A percentile compares a stretch with the other conserved stretches of the same genome.
Evolutionary conservation across 176 grass and related monocot genomes (phyloP).

Genomic region (Puccinellia tenuiflora): DNA sequence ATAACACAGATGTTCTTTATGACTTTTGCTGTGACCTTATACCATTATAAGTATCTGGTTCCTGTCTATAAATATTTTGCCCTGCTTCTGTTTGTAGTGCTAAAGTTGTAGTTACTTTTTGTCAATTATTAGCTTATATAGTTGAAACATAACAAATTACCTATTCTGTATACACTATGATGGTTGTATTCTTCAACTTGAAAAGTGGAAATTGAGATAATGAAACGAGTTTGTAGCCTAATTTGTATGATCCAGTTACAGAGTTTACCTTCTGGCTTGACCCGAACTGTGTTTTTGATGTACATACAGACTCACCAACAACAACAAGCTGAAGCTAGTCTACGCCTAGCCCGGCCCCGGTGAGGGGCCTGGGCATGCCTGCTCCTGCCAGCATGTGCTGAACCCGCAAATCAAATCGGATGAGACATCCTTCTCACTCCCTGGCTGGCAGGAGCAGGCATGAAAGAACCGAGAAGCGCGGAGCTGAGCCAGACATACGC

Average conservation of each 20-base stretch:
- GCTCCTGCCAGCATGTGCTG: conserved; percentile 48
- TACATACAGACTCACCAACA: conserved; percentile 70
- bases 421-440: not conserved
- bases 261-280: not conserved
- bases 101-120: no score
- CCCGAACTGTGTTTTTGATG: not conserved
- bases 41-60: not conserved
- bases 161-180: not conserved
- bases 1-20: not conserved
- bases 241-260: not conserved
- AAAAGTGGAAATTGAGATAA: not conserved
- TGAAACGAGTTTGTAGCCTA: not conserved
- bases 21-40: not conserved
- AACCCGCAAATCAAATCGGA: not conserved
- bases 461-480: conserved; percentile 30
- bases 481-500: not conserved
- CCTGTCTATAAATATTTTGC: not conserved
- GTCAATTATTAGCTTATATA: no score
- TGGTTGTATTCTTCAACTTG: not conserved
- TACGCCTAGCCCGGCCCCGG: conserved; percentile 93
- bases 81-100: no score
- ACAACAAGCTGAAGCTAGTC: conserved; percentile 70
- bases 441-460: conserved; percentile 66
- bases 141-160: no score
- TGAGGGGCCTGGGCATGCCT: conserved; percentile 98